Conservation (phyloP, 345 rosid genomes). For the Gynandropsis gynandra region DNA sequence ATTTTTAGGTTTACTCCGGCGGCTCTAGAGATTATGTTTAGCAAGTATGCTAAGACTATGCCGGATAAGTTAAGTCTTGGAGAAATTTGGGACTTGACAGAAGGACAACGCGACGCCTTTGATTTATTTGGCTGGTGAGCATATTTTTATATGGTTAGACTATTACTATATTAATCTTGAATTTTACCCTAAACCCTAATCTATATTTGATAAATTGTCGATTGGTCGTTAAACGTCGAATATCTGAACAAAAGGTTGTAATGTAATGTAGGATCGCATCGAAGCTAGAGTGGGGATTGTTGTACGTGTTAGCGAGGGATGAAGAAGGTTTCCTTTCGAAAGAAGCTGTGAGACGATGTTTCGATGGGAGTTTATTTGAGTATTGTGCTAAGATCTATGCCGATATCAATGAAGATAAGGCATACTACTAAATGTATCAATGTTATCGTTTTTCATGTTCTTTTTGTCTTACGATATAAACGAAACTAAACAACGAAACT, state of each 20-base stretch:
- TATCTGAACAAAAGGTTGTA: too few relatives aligned
- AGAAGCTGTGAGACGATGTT: constrained; percentile 71
- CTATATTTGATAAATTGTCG: too few relatives aligned
- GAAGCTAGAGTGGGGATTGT: constrained; percentile 55
- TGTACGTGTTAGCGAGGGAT: constrained; percentile 60
- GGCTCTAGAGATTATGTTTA: constrained; percentile 54
- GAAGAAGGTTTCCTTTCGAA: constrained; percentile 62
- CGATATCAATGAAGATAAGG: constrained; percentile 14
- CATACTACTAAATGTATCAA: constrained; percentile 12
- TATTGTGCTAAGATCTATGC: constrained; percentile 42
- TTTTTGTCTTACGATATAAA: too few relatives aligned
- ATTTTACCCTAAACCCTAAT: too few relatives aligned
- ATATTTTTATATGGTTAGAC: too few relatives aligned
- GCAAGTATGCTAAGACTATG: constrained; percentile 62
- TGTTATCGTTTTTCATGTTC: constrained; percentile 2
- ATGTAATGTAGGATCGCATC: constrained; percentile 35
- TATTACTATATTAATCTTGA: too few relatives aligned
- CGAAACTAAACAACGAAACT: too few relatives aligned
- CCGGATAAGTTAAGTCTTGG: constrained; percentile 50
- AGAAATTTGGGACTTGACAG: constrained; percentile 79
- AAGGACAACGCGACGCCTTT: constrained; percentile 47
- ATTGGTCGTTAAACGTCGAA: too few relatives aligned
- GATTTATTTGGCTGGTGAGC: constrained; percentile 78
- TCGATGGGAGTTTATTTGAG: constrained; percentile 76
- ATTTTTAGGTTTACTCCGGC: constrained; percentile 59